Evolutionary conservation across 2,329 filamentous ascomycete species (phyloP).

Genomic region (Shiraia sp.): DNA sequence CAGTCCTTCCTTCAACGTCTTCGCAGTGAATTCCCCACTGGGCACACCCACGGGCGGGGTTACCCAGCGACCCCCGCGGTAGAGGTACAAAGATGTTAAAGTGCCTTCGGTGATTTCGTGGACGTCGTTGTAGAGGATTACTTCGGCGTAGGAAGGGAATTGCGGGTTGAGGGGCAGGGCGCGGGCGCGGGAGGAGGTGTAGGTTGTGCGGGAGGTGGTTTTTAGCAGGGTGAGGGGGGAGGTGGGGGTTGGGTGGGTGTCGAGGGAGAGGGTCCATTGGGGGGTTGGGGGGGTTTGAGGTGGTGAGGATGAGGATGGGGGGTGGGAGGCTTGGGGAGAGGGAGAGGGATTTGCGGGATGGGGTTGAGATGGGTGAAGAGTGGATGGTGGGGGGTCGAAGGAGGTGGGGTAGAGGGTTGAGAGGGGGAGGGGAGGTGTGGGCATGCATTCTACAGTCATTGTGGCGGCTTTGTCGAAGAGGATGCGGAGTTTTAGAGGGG

Average conservation of each 20-base stretch:
- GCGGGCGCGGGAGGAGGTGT: constrained; percentile 69
- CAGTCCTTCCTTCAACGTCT: constrained; percentile 16
- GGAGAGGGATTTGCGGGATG: constrained; percentile 36
- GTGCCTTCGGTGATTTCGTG: constrained; percentile 83
- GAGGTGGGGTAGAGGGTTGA: constrained; percentile 62
- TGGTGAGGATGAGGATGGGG: constrained; percentile 30
- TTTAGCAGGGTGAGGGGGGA: constrained; percentile 81
- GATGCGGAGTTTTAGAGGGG: constrained; percentile 56
- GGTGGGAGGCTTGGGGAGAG: constrained; percentile 35
- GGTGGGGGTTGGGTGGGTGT: constrained; percentile 55
- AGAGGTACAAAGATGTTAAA: constrained; percentile 81
- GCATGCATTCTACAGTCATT: constrained; percentile 44
- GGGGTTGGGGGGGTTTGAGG: constrained; percentile 18
- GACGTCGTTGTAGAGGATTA: constrained; percentile 70
- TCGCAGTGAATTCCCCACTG: constrained; percentile 23
- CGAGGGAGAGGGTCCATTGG: constrained; percentile 59
- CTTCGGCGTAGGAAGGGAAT: constrained; percentile 60
- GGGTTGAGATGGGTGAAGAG: constrained; percentile 13
- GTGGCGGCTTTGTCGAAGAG: constrained; percentile 51
- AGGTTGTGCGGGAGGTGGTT: constrained; percentile 74
- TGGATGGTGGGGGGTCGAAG: constrained; percentile 58
- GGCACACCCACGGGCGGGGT: constrained; percentile 65
- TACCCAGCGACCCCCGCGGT: constrained; percentile 72
- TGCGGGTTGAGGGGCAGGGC: constrained; percentile 53
- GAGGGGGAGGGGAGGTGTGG: constrained; percentile 49